These are phyloP conservation scores for Suillus sp. DNA, from an alignment of 768 basidiomycete genomes.

Conservation along the genomic window DNA sequence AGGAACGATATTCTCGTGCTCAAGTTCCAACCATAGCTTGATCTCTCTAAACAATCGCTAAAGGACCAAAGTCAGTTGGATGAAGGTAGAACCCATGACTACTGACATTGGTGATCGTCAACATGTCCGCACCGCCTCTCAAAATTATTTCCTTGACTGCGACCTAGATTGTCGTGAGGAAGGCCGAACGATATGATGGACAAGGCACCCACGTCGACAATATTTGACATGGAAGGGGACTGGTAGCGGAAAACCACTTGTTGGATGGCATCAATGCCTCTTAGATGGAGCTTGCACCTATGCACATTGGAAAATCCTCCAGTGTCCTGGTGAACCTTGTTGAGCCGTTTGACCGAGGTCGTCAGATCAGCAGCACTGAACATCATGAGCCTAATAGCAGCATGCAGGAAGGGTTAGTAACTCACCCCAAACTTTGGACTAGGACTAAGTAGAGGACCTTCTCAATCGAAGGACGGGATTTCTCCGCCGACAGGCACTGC, in stretches of 20 bases:
- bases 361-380: neutral
- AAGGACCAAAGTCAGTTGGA: neutral
- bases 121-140: neutral
- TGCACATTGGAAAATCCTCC: neutral
- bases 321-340: accelerated
- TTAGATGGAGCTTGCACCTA: neutral
- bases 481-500: neutral
- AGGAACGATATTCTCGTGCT: conserved; percentile 34
- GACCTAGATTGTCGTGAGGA: neutral
- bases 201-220: neutral
- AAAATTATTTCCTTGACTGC: neutral
- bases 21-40: conserved; percentile 31
- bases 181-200: neutral
- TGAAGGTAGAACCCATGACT: neutral
- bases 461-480: neutral
- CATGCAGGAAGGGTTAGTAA: neutral
- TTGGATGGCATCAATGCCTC: neutral
- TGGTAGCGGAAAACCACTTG: neutral
- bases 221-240: neutral
- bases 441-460: neutral
- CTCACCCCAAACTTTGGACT: neutral
- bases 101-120: neutral
- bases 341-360: neutral
- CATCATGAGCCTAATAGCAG: neutral
- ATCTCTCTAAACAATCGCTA: conserved; percentile 35